These are phyloP conservation scores for Thyridium curvatum DNA, from an alignment of 2,329 filamentous ascomycete genomes.

Conservation along the genomic window DNA sequence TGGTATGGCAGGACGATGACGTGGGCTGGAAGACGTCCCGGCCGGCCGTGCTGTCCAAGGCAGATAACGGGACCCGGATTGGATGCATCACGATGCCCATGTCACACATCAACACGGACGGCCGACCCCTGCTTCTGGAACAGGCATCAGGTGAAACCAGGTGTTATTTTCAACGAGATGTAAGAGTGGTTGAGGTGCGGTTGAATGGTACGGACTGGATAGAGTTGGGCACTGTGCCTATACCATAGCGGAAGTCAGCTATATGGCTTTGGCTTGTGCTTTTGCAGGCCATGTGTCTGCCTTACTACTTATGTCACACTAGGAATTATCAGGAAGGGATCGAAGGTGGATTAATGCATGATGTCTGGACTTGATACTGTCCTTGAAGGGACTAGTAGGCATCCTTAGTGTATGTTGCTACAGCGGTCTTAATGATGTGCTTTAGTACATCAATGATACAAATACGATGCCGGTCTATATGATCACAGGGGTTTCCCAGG, in stretches of 20 bases:
- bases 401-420: too few species aligned
- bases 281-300: too few species aligned
- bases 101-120: neutral
- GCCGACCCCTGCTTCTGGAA: conserved; percentile 1
- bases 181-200: conserved; percentile 8
- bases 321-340: too few species aligned
- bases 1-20: conserved; percentile 6
- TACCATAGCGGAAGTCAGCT: neutral
- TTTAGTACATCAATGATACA: too few species aligned
- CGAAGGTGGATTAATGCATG: too few species aligned
- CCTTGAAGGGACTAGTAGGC: too few species aligned
- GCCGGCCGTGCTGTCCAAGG: conserved; percentile 4
- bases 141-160: conserved; percentile 3
- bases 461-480: too few species aligned
- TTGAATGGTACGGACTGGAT: conserved; percentile 5
- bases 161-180: conserved; percentile 11
- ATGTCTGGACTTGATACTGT: too few species aligned
- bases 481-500: too few species aligned
- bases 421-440: too few species aligned
- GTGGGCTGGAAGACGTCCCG: conserved; percentile 6
- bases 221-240: conserved; percentile 4
- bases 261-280: too few species aligned
- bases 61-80: conserved; percentile 8
- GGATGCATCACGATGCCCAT: conserved; percentile 10
- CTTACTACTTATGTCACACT: too few species aligned